These are phyloP conservation scores for Rhodotorula sphaerocarpa DNA, from an alignment of 768 basidiomycete genomes.

Conservation along the genomic window DNA sequence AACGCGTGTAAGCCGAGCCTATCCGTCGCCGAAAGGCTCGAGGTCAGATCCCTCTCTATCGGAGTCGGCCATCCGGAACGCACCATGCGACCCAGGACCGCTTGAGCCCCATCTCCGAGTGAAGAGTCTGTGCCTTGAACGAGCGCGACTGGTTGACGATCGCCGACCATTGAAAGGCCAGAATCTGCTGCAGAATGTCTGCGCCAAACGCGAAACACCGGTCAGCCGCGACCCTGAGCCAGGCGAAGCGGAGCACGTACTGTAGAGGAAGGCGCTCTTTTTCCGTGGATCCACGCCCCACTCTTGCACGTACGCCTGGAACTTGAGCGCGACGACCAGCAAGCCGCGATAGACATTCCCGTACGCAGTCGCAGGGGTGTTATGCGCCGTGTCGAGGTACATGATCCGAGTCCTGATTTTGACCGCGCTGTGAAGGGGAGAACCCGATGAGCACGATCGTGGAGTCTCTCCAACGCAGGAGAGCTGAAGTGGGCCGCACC, in stretches of 20 bases:
- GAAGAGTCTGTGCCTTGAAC: conserved; percentile 43
- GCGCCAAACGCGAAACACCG: conserved; percentile 55
- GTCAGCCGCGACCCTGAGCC: conserved; percentile 21
- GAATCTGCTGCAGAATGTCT: conserved; percentile 60
- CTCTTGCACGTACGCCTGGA: conserved; percentile 64
- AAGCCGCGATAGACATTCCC: conserved; percentile 83
- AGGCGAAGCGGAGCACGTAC: conserved; percentile 44
- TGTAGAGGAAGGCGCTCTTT: conserved; percentile 50
- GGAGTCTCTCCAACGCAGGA: too few relatives aligned
- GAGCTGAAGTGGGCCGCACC: conserved; percentile 47
- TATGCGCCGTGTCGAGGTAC: conserved; percentile 66
- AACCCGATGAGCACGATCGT: too few relatives aligned
- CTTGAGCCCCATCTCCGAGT: conserved; percentile 49
- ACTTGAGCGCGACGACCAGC: conserved; percentile 71
- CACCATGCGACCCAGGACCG: conserved; percentile 59
- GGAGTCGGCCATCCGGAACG: conserved; percentile 5
- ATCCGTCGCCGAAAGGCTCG: neutral
- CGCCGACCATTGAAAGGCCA: conserved; percentile 53
- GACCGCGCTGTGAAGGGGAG: conserved; percentile 52
- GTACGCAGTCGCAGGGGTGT: conserved; percentile 56
- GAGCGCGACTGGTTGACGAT: conserved; percentile 50
- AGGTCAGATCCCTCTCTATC: too few relatives aligned
- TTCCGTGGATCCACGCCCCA: conserved; percentile 34
- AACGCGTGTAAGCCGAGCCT: conserved; percentile 83
- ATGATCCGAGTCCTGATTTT: conserved; percentile 70